A percentile compares a stretch with the other conserved stretches of the same genome.
Evolutionary conservation across 2,329 filamentous ascomycete species (phyloP).

Genomic region (Botrytis byssoidea): DNA sequence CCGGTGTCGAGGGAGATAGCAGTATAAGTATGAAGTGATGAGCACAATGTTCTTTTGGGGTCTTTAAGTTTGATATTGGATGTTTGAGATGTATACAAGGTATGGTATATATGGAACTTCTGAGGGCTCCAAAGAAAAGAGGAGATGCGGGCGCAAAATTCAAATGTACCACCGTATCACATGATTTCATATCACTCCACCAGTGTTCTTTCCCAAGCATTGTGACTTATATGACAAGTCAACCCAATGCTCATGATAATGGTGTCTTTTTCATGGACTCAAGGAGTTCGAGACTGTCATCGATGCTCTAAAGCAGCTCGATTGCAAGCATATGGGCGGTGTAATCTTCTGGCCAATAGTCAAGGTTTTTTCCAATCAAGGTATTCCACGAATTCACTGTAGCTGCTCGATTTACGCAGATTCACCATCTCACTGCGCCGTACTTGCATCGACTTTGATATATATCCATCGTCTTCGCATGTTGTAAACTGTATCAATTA

Average conservation of each 20-base stretch:
- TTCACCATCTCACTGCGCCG: background rate
- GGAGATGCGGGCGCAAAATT: too few species aligned
- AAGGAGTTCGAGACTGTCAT: background rate
- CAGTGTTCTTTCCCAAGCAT: background rate
- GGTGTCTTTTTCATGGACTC: background rate
- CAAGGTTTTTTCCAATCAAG: background rate
- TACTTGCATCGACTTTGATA: background rate
- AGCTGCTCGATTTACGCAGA: background rate
- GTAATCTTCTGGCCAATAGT: background rate
- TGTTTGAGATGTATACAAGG: too few species aligned
- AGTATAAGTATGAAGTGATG: background rate
- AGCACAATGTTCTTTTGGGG: background rate
- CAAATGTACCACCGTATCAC: too few species aligned
- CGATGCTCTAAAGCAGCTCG: background rate
- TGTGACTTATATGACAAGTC: background rate
- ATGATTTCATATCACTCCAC: too few species aligned
- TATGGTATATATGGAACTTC: too few species aligned
- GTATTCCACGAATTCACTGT: background rate
- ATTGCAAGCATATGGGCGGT: background rate
- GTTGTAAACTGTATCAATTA: background rate
- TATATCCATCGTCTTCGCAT: background rate
- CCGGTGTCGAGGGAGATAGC: accelerated
- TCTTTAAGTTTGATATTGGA: background rate
- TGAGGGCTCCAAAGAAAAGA: too few species aligned
- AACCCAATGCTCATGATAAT: background rate